Evolutionary conservation across 2,329 filamentous ascomycete species (phyloP).

Genomic region (Xylariaceae sp.): DNA sequence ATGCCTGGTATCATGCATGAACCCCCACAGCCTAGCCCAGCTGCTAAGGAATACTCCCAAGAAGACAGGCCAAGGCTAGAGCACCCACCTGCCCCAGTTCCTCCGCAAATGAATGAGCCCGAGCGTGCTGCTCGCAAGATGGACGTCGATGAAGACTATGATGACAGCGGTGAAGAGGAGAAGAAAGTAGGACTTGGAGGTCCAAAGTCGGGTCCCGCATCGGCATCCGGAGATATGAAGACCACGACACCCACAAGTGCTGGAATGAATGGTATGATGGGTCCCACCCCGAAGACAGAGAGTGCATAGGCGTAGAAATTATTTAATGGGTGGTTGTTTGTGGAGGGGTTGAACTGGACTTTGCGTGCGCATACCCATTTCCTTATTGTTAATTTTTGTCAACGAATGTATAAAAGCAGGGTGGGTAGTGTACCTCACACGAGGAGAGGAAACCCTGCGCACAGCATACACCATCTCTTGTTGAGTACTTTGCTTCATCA

Average conservation of each 20-base stretch:
- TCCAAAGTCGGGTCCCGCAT: conserved; percentile 50
- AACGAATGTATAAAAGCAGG: conserved; percentile 30
- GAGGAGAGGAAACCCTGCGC: conserved; percentile 24
- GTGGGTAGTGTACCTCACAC: conserved; percentile 27
- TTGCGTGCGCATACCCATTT: conserved; percentile 38
- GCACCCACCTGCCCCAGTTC: conserved; percentile 50
- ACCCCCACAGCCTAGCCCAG: conserved; percentile 52
- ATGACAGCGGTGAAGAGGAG: conserved; percentile 90
- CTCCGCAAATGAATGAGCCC: conserved; percentile 71
- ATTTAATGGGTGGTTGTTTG: not conserved
- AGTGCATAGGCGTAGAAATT: conserved; percentile 27
- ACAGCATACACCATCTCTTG: conserved; percentile 26
- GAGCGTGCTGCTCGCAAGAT: conserved; percentile 87
- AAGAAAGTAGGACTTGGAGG: conserved; percentile 60
- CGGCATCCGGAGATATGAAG: conserved; percentile 60
- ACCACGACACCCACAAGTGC: conserved; percentile 57
- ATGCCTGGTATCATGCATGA: conserved; percentile 62
- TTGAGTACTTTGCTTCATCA: conserved; percentile 22
- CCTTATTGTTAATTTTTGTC: conserved; percentile 26
- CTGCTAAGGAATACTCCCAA: conserved; percentile 59
- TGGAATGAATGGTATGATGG: conserved; percentile 56
- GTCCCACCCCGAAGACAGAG: conserved; percentile 56
- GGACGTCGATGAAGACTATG: conserved; percentile 97
- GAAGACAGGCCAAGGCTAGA: conserved; percentile 64
- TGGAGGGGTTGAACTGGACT: conserved; percentile 25